Percentiles rank a stretch among this genome's conserved stretches.
These are phyloP conservation scores for Salix suchowensis DNA, from an alignment of 345 rosid species.

Conservation along the genomic window DNA sequence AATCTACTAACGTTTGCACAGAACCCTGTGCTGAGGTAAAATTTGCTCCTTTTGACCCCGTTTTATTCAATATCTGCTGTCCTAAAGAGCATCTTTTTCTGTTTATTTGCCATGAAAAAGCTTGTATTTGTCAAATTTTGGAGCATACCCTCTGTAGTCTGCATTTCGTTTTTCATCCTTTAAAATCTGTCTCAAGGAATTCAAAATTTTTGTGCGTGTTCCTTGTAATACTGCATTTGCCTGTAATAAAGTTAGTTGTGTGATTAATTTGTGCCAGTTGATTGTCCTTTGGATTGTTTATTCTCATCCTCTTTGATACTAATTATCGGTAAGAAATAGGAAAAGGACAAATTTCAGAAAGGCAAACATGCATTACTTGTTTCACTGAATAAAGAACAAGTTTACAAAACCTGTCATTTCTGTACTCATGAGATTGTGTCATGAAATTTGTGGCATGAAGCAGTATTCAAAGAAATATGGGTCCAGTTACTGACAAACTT, in stretches of 20 bases:
- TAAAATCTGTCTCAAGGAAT: neutral
- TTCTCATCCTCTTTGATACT: neutral
- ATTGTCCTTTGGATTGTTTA: neutral
- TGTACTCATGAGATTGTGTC: neutral
- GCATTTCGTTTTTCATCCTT: neutral
- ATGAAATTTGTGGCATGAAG: neutral
- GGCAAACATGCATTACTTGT: neutral
- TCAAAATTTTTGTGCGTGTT: neutral
- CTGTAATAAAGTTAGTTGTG: neutral
- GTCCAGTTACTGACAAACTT: neutral
- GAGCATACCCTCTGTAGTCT: neutral
- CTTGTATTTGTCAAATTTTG: neutral
- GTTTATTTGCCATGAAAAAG: neutral
- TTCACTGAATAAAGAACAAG: neutral
- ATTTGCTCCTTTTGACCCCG: neutral
- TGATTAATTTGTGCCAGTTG: neutral
- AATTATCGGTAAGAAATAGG: neutral
- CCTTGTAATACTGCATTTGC: neutral
- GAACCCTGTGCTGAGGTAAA: conserved; percentile 48
- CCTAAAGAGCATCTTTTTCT: neutral
- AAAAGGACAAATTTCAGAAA: neutral
- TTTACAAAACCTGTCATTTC: neutral
- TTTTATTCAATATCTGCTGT: neutral
- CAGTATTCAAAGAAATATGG: neutral
- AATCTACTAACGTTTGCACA: conserved; percentile 7